Conservation (phyloP, 2,329 filamentous ascomycete genomes). For the Nemania bipapillata region DNA sequence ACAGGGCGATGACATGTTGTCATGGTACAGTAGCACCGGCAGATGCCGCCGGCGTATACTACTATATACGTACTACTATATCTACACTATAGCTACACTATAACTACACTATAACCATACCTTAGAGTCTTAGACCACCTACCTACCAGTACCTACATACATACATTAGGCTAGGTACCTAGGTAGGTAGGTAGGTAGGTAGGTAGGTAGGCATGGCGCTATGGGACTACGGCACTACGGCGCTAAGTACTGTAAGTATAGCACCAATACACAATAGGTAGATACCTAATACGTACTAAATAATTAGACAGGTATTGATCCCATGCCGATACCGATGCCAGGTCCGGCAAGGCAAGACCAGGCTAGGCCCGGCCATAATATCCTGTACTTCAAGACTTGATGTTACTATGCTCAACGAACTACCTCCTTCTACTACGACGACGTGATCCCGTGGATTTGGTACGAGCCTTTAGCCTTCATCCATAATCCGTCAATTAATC, state of each 20-base stretch:
- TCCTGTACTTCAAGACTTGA: too few species aligned
- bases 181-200: too few species aligned
- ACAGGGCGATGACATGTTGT: conserved; percentile 16
- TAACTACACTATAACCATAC: too few species aligned
- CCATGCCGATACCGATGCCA: background rate
- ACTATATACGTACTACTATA: background rate
- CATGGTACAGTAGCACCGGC: conserved; percentile 36
- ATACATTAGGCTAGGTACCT: too few species aligned
- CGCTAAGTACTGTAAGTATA: too few species aligned
- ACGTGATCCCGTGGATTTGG: background rate
- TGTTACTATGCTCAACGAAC: conserved; percentile 26
- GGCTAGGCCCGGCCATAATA: background rate
- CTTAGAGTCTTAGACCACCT: too few species aligned
- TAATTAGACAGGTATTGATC: background rate
- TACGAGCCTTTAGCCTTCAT: conserved; percentile 3
- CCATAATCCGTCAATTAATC: conserved; percentile 11
- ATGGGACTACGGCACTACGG: too few species aligned
- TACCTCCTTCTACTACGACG: conserved; percentile 1
- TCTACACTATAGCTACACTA: background rate
- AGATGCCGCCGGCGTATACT: conserved; percentile 25
- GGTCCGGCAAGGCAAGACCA: too few species aligned
- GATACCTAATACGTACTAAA: too few species aligned
- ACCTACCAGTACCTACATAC: too few species aligned
- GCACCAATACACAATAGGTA: too few species aligned
- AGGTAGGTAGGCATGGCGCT: background rate